A percentile compares a stretch with the other conserved stretches of the same genome.
Conservation (phyloP, 73 alveolate genomes). For the Tetrahymena elliotti region DNA sequence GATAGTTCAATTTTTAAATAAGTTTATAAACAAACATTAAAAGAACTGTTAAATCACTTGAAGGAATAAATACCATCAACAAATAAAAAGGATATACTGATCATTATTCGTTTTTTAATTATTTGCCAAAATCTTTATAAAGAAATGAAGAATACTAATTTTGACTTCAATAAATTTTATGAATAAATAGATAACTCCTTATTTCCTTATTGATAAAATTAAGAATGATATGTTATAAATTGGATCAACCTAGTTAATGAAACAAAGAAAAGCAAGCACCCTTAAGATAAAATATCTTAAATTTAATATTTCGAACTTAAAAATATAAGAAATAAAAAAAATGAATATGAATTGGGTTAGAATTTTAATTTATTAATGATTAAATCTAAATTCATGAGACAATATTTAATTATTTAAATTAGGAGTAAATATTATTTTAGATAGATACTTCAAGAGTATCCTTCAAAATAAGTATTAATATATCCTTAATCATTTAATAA, state of each 20-base stretch:
- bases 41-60: not conserved
- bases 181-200: slow-evolving; percentile 19
- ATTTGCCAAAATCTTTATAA: slow-evolving; percentile 1
- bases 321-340: too few species aligned
- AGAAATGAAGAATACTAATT: not conserved
- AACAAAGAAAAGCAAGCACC: not conserved
- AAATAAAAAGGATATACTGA: slow-evolving; percentile 7
- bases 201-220: not conserved
- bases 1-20: not conserved
- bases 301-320: too few species aligned
- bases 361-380: too few species aligned
- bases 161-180: slow-evolving; percentile 26
- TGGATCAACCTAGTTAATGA: not conserved
- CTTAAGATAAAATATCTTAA: too few species aligned
- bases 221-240: not conserved
- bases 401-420: too few species aligned
- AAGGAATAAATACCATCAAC: not conserved
- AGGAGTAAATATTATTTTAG: too few species aligned
- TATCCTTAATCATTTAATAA: too few species aligned
- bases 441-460: too few species aligned
- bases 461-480: too few species aligned
- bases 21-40: not conserved
- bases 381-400: too few species aligned
- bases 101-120: not conserved
- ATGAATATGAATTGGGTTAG: too few species aligned